These are phyloP conservation scores for Xylaria sp. DNA, from an alignment of 2,329 filamentous ascomycete genomes.

Conservation along the genomic window DNA sequence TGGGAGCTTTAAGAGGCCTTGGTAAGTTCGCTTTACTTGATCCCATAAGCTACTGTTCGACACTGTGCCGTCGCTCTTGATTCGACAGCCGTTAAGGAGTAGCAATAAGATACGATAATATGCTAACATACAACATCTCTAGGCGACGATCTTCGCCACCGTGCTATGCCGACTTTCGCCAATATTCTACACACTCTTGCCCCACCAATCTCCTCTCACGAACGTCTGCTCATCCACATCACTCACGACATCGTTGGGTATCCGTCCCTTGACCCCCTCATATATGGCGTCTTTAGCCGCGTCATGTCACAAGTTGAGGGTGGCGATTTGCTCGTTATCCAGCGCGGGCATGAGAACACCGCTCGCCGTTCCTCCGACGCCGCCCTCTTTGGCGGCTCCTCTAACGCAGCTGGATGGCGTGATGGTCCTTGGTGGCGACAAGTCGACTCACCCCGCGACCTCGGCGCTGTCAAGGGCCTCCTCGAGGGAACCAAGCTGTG, in stretches of 20 bases:
- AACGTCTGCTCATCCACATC: constrained; percentile 95
- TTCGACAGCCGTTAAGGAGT: constrained; percentile 3
- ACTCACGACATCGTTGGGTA: constrained; percentile 96
- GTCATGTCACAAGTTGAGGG: constrained; percentile 99
- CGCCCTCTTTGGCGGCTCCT: constrained; percentile 60
- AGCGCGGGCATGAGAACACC: constrained; percentile 87
- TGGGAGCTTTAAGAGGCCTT: constrained; percentile 78
- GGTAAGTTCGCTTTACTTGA: constrained; percentile 61
- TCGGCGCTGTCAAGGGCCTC: constrained; percentile 82
- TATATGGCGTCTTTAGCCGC: constrained; percentile 89
- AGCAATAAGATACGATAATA: constrained; percentile 27
- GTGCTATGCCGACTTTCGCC: constrained; percentile 93
- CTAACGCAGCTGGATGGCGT: constrained; percentile 72
- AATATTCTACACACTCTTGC: constrained; percentile 94
- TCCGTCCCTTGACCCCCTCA: constrained; percentile 90
- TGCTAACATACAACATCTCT: constrained; percentile 30
- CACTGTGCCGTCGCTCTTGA: not conserved
- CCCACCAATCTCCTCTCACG: constrained; percentile 95
- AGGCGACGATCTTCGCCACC: constrained; percentile 88
- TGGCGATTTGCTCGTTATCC: constrained; percentile 91
- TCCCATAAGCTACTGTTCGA: not conserved
- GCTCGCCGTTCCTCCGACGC: constrained; percentile 72
- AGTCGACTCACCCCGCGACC: constrained; percentile 73
- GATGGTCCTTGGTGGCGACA: constrained; percentile 98
- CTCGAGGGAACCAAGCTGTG: constrained; percentile 91